Base-by-base conservation (phyloP, 306 rosid genomes). In the Pyrus communis region DNA sequence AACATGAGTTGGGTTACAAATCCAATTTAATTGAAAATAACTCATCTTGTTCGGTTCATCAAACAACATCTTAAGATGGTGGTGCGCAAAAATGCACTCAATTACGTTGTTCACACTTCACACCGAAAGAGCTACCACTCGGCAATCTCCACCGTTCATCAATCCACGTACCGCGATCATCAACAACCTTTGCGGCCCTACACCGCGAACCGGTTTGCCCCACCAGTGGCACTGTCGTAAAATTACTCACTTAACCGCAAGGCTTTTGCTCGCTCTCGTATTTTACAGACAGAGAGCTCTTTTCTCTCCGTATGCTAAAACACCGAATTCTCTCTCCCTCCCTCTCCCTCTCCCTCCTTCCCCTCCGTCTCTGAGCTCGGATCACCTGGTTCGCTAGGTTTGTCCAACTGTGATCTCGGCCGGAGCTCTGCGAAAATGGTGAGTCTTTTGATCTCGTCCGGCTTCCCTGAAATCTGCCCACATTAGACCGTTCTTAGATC, bases 381-480 rank as follows among this genome's bases (percentile, higher is more conserved):
- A 80, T 82, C 83, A 69, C 54, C 79, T 75, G 60, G 69, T 84
- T 91, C 84, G 78, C 75, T 61, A 11, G 82, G 85, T 51, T 72
- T 82, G 75, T 65, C 65, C 76, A 42, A 82, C 74, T 79, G 71
- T 64, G 79, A 81, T 75, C 76, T 78, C 84, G 62, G 78, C 75
- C 83, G 62, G 80, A 86, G 83, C 80, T 78, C 88, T 73, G 64
- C 79, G n/a, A 82, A 84, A 86, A 96, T 96, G 98, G 99, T 93
- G 80, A 96, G 89, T 81, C 80, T 46, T 49, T 58, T 11, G 82
- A 79, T 74, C 82, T 79, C 64, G 33, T 84, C 69, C 60, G 64
- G 75, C 74, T 70, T 25, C 52, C 75, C 30, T 15, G 22, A 71
- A 43, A 70, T 69, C 77, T 58, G 67, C 80, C 59, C 42, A 60